These are phyloP conservation scores for Rhodosporidiobolus sp. DNA, from an alignment of 768 basidiomycete genomes.

Conservation along the genomic window DNA sequence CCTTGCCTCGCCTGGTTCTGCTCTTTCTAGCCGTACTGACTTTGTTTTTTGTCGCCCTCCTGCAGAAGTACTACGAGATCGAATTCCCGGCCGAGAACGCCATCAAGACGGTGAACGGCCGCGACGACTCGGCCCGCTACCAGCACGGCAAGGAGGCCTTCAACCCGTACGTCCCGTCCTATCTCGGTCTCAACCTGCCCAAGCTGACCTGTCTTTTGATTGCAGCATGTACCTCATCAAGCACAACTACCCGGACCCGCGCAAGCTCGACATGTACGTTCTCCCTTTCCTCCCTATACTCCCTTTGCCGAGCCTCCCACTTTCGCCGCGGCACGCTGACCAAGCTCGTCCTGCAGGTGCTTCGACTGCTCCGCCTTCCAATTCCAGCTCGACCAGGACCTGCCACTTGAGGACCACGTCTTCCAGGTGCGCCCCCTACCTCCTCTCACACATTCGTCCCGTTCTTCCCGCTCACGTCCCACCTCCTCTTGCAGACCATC, in stretches of 20 bases:
- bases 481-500: conserved; percentile 47
- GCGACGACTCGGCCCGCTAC: conserved; percentile 49
- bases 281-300: conserved; percentile 38
- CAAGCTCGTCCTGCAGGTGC: conserved; percentile 9
- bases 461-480: too few relatives aligned
- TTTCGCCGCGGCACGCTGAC: too few relatives aligned
- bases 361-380: conserved; percentile 45
- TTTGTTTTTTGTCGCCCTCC: conserved; percentile 9
- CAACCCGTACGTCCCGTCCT: conserved; percentile 46
- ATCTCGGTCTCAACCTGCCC: background rate
- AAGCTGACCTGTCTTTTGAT: background rate
- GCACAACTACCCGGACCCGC: conserved; percentile 46
- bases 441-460: background rate
- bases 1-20: too few relatives aligned
- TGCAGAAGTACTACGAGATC: conserved; percentile 49
- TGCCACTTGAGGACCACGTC: conserved; percentile 49
- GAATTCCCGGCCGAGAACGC: conserved; percentile 47
- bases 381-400: conserved; percentile 40
- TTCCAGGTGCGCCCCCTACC: conserved; percentile 45
- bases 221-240: conserved; percentile 52
- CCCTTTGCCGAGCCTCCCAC: conserved; percentile 34
- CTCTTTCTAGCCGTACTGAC: too few relatives aligned
- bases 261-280: conserved; percentile 52
- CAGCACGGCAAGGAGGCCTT: conserved; percentile 47
- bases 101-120: conserved; percentile 46